Conservation (phyloP, 352 stramenopile species). For the Globisporangium paddicum region DNA sequence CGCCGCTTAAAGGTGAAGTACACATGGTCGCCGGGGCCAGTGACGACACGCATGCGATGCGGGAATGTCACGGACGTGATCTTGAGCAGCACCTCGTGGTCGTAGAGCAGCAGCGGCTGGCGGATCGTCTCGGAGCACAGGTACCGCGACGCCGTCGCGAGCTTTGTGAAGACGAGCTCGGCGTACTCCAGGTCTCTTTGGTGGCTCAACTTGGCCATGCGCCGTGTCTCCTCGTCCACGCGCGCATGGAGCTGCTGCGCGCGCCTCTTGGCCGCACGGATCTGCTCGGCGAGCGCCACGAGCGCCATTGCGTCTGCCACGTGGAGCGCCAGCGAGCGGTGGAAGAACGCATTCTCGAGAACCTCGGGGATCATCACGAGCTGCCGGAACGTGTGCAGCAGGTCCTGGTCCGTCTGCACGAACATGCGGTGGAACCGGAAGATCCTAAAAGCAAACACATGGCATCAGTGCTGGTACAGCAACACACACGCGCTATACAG, state of each 20-base stretch:
- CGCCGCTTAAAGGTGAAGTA: slow-evolving; percentile 17
- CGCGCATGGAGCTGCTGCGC: slow-evolving; percentile 15
- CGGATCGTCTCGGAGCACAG: slow-evolving; percentile 19
- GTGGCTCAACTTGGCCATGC: slow-evolving; percentile 8
- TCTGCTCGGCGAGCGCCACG: slow-evolving; percentile 2
- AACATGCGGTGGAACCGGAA: slow-evolving; percentile 14
- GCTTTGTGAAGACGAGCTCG: slow-evolving; percentile 17
- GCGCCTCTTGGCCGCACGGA: slow-evolving; percentile 9
- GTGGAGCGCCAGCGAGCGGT: slow-evolving; percentile 12
- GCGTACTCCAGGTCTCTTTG: slow-evolving; percentile 20
- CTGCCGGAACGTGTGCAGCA: slow-evolving; percentile 23
- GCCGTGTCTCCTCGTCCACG: slow-evolving; percentile 15
- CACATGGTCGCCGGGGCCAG: slow-evolving; percentile 14
- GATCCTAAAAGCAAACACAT: slow-evolving; percentile 7
- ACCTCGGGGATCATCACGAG: slow-evolving; percentile 24
- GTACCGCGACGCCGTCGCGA: slow-evolving; percentile 19
- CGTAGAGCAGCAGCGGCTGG: slow-evolving; percentile 21
- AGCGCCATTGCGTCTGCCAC: slow-evolving; percentile 3
- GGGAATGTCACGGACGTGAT: slow-evolving; percentile 13
- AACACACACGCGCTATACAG: not conserved
- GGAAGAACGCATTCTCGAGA: slow-evolving; percentile 20
- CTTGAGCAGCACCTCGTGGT: slow-evolving; percentile 23
- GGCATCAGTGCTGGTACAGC: not conserved
- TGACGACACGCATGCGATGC: slow-evolving; percentile 13
- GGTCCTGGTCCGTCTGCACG: slow-evolving; percentile 15